These are phyloP conservation scores for Hortiboletus rubellus DNA, from an alignment of 1,284 basidiomycete species.

Conservation along the genomic window DNA sequence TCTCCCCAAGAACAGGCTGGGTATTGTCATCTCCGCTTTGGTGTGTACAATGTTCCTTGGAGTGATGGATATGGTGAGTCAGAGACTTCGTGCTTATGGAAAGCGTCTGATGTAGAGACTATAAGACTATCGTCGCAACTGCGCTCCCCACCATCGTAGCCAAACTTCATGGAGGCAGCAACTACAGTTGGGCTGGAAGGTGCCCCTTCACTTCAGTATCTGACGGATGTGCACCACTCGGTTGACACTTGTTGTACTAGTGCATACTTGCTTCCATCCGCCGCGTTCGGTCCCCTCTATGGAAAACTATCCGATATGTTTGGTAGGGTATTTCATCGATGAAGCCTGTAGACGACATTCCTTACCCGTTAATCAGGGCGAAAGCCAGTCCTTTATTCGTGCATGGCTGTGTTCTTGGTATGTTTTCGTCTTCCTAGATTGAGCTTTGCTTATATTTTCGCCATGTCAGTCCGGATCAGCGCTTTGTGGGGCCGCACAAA, in stretches of 20 bases:
- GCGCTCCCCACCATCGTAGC: slow-evolving; percentile 75
- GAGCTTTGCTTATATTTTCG: neutral
- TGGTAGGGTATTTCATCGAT: slow-evolving; percentile 24
- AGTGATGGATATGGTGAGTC: slow-evolving; percentile 53
- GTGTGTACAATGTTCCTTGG: slow-evolving; percentile 59
- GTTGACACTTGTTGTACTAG: slow-evolving; percentile 32
- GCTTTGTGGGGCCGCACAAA: slow-evolving; percentile 81
- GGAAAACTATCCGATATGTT: slow-evolving; percentile 73
- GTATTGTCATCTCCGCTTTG: slow-evolving; percentile 54
- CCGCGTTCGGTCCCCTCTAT: slow-evolving; percentile 67
- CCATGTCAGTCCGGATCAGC: slow-evolving; percentile 65
- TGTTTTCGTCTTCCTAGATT: slow-evolving; percentile 9
- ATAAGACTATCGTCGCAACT: slow-evolving; percentile 73
- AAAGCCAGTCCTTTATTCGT: slow-evolving; percentile 70
- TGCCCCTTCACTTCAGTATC: slow-evolving; percentile 20
- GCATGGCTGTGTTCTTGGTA: slow-evolving; percentile 73
- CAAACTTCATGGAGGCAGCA: slow-evolving; percentile 63
- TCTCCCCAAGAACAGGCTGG: slow-evolving; percentile 53
- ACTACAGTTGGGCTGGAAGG: slow-evolving; percentile 79
- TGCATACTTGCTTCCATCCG: slow-evolving; percentile 73
- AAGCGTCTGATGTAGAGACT: neutral
- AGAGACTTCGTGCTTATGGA: too few relatives aligned
- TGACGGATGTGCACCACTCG: too few relatives aligned
- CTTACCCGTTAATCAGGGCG: slow-evolving; percentile 45
- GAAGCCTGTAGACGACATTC: neutral